These are phyloP conservation scores for Rhynchosporium secalis DNA, from an alignment of 2,329 filamentous ascomycete genomes.

Conservation along the genomic window DNA sequence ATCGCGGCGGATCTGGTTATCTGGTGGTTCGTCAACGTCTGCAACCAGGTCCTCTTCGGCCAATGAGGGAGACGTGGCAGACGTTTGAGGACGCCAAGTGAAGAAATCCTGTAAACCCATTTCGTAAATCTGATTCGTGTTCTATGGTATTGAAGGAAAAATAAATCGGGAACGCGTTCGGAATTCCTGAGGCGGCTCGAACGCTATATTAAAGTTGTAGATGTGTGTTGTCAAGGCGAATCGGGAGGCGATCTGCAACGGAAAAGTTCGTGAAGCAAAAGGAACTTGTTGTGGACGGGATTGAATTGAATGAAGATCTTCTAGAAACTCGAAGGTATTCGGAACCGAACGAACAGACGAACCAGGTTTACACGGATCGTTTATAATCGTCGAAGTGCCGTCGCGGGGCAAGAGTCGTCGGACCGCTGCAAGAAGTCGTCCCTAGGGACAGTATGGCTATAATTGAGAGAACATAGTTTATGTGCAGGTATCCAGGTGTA, in stretches of 20 bases:
- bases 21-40: conserved; percentile 88
- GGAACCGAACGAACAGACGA: conserved; percentile 16
- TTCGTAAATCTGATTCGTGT: conserved; percentile 27
- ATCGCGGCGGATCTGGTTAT: conserved; percentile 44
- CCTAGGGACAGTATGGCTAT: conserved; percentile 49
- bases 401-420: conserved; percentile 24
- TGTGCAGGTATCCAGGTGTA: conserved; percentile 31
- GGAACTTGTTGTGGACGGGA: conserved; percentile 13
- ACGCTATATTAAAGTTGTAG: conserved; percentile 21
- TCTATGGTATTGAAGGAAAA: conserved; percentile 14
- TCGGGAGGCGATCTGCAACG: conserved; percentile 19
- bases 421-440: conserved; percentile 41
- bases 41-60: conserved; percentile 65
- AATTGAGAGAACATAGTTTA: conserved; percentile 39
- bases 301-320: conserved; percentile 3
- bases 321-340: conserved; percentile 16
- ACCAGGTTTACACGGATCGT: conserved; percentile 11
- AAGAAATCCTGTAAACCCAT: conserved; percentile 43
- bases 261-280: conserved; percentile 20
- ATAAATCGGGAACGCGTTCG: neutral
- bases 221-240: conserved; percentile 7
- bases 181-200: neutral
- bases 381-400: conserved; percentile 22
- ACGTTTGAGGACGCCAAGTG: conserved; percentile 48
- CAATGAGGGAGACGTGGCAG: conserved; percentile 36